Base-by-base conservation (phyloP, 139 green algal species). In the Chlamydomonas applanata region DNA sequence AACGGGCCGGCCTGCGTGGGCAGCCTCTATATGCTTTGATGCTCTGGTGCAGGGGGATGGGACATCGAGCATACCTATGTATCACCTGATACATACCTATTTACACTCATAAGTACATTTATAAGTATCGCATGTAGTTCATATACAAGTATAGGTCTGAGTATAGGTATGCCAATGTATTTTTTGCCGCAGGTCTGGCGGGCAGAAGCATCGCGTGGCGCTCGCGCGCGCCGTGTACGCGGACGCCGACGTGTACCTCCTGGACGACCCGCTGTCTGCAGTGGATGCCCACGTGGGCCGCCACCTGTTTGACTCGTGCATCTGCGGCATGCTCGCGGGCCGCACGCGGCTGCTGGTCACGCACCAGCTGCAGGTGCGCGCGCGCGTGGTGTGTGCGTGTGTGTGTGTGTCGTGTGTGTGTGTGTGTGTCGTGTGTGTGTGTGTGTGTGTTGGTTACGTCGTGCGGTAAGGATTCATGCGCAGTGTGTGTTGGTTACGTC, bases 201-300 rank as follows among this genome's bases (percentile, higher is more conserved):
- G 72, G 24, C 76, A 82, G 61, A 81, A 83, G 76, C 69, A 80
- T 67, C 72, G 78, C 2, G 77, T 89, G 61, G 80, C 80, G 4
- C 82, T 88, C 34, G 82, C 82, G 0, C 73, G 83, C 0, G 79
- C 83, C 25, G 66, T 30, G 0, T 87, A 88, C 64, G 59, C 76
- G 3, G 64, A 35, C 22, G 61, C 87, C 57, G 90, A 94, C 59
- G 76, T 98, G 13, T 92, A 90, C 79, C 74, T 98, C 25, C 82
- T 98, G 45, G 95, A 99, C 54, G 94, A 98, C 84, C 95, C 95
- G 2, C 82, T 98, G 32, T 91, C 82, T 2, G 94, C 94, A 0
- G 86, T 98, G 64, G 94, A 98, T 74, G 89, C 91, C 2, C 92
- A 97, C 69, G 92, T 97, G 40, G 90, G 89, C 14, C 74, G 80